These are phyloP conservation scores for Fraxinus floribunda DNA, from an alignment of 305 asterid species.

Conservation along the genomic window DNA sequence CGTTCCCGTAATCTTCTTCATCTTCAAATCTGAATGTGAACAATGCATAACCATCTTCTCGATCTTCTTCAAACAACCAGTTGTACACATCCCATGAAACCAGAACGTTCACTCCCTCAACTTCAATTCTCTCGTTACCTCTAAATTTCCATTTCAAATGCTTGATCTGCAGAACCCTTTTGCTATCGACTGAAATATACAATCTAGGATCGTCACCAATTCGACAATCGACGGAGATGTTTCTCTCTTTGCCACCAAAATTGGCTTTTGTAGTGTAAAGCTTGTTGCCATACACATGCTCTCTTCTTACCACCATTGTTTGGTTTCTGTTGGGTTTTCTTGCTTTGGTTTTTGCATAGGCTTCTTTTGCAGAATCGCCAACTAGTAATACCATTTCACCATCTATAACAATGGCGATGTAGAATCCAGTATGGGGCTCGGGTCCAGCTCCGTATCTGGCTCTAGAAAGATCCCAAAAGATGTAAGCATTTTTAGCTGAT, in stretches of 20 bases:
- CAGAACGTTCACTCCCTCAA: constrained; percentile 41
- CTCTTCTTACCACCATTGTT: constrained; percentile 40
- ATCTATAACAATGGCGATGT: constrained; percentile 38
- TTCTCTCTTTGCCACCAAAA: constrained; percentile 38
- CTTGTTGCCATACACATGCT: constrained; percentile 48
- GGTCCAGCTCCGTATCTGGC: constrained; percentile 61
- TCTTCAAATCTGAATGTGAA: constrained; percentile 48
- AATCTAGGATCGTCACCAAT: constrained; percentile 42
- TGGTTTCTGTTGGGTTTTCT: constrained; percentile 14
- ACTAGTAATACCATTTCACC: constrained; percentile 40
- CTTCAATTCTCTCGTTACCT: constrained; percentile 54
- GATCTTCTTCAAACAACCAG: constrained; percentile 43
- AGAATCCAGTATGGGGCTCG: constrained; percentile 55
- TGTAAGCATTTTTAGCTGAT: constrained; percentile 11
- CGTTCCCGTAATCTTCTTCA: constrained; percentile 25
- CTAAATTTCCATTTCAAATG: constrained; percentile 66
- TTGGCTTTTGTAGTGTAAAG: constrained; percentile 44
- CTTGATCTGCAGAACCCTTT: constrained; percentile 45
- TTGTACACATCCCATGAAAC: constrained; percentile 65
- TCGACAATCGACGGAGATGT: constrained; percentile 44
- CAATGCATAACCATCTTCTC: constrained; percentile 49
- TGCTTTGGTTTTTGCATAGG: constrained; percentile 23
- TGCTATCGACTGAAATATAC: constrained; percentile 34
- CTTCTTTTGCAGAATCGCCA: constrained; percentile 41
- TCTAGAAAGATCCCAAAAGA: constrained; percentile 51